Conservation (phyloP, 2,329 filamentous ascomycete genomes). For the Scorias spongiosa region DNA sequence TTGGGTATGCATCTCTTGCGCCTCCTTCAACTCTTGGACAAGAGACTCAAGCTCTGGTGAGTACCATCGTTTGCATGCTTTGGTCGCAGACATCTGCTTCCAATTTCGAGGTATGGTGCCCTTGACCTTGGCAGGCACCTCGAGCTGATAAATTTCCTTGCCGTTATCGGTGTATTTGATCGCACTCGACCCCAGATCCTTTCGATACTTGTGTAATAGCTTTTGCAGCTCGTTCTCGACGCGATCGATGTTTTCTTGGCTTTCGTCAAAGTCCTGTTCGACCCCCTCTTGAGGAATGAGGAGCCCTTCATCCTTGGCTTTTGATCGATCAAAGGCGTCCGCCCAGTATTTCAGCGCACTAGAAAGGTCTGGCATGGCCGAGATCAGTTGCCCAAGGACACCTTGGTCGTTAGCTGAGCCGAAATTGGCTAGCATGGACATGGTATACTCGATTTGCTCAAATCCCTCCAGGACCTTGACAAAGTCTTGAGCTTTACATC, state of each 20-base stretch:
- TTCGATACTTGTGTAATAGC: slow-evolving; percentile 56
- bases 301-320: slow-evolving; percentile 64
- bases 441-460: slow-evolving; percentile 92
- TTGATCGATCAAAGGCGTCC: slow-evolving; percentile 71
- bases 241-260: slow-evolving; percentile 57
- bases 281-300: slow-evolving; percentile 76
- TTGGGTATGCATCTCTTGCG: slow-evolving; percentile 84
- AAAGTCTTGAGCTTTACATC: slow-evolving; percentile 85
- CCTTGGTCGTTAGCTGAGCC: slow-evolving; percentile 52
- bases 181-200: slow-evolving; percentile 56
- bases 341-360: slow-evolving; percentile 71
- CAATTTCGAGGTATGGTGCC: slow-evolving; percentile 60
- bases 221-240: slow-evolving; percentile 59
- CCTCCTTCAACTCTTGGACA: slow-evolving; percentile 79
- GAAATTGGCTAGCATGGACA: slow-evolving; percentile 60
- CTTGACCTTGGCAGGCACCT: slow-evolving; percentile 73
- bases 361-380: slow-evolving; percentile 70
- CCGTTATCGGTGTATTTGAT: slow-evolving; percentile 54
- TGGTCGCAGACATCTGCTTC: slow-evolving; percentile 93
- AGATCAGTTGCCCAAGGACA: slow-evolving; percentile 68
- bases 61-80: slow-evolving; percentile 85
- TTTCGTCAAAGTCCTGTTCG: slow-evolving; percentile 82
- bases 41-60: slow-evolving; percentile 67
- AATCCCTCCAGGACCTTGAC: slow-evolving; percentile 88
- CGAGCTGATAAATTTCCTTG: slow-evolving; percentile 94